Conservation (phyloP, 208 protist species). For the Trichomonas tenax region DNA sequence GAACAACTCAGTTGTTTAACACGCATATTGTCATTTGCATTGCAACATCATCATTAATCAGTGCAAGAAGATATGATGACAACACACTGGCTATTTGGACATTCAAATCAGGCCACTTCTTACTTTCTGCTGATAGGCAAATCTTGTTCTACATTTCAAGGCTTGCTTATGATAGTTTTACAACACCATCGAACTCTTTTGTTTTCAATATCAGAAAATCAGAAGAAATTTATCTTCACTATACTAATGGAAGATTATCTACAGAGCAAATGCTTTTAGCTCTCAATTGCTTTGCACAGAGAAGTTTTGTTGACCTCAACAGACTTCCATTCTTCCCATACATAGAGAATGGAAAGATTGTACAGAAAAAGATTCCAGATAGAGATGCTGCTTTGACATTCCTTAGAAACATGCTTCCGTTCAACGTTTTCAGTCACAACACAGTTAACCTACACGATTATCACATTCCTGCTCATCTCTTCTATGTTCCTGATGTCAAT, state of each 20-base stretch:
- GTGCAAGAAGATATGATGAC: not conserved
- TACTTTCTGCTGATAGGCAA: not conserved
- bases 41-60: not conserved
- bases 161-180: not conserved
- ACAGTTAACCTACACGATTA: not conserved
- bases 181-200: not conserved
- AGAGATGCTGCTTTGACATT: not conserved
- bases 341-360: not conserved
- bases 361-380: not conserved
- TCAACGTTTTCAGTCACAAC: not conserved
- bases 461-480: not conserved
- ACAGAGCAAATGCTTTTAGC: not conserved
- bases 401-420: not conserved
- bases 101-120: not conserved
- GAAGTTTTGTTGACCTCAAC: not conserved
- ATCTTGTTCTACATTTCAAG: not conserved
- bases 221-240: not conserved
- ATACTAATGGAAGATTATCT: not conserved
- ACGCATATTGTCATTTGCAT: not conserved
- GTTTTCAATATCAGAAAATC: not conserved
- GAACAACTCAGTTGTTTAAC: not conserved
- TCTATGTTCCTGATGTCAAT: not conserved
- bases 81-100: not conserved
- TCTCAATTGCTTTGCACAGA: not conserved
- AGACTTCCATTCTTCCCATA: not conserved